Percentiles rank a stretch among this genome's conserved stretches.
Evolutionary conservation across 768 basidiomycete genomes (phyloP).

Genomic region (Suillus ampliporus): DNA sequence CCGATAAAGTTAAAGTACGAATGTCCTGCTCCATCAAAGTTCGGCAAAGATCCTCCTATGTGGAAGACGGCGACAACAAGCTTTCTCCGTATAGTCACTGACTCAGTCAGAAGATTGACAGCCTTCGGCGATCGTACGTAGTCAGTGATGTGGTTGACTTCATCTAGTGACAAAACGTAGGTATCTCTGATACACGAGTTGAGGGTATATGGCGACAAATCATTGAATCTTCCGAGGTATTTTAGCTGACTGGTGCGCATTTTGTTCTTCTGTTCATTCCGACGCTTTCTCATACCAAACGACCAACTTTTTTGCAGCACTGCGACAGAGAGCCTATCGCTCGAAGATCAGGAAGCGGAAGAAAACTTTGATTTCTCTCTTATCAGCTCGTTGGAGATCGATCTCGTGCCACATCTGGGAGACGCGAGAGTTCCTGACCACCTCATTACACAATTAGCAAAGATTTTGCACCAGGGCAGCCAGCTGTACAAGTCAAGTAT

Average conservation of each 20-base stretch:
- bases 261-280: conserved; percentile 1
- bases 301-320: conserved; percentile 47
- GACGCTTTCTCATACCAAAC: not conserved
- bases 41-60: conserved; percentile 83
- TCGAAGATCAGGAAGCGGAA: conserved; percentile 73
- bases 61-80: conserved; percentile 95
- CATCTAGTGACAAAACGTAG: conserved; percentile 35
- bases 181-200: conserved; percentile 63
- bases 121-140: conserved; percentile 53
- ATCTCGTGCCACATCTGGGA: conserved; percentile 80
- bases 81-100: conserved; percentile 77
- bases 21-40: conserved; percentile 88
- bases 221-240: conserved; percentile 82
- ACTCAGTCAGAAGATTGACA: conserved; percentile 60
- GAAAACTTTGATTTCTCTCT: conserved; percentile 87
- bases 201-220: conserved; percentile 89
- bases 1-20: conserved; percentile 96
- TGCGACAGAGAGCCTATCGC: conserved; percentile 54
- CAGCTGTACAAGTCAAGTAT: conserved; percentile 51
- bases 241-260: conserved; percentile 78
- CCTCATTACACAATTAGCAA: conserved; percentile 69
- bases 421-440: conserved; percentile 71
- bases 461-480: conserved; percentile 75
- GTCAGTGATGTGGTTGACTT: not conserved
- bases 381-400: conserved; percentile 78